Evolutionary conservation across 257 asterid genomes (phyloP), one percentile per base, ranked within the genome.

Genomic region (Solanum medicagineum): DNA sequence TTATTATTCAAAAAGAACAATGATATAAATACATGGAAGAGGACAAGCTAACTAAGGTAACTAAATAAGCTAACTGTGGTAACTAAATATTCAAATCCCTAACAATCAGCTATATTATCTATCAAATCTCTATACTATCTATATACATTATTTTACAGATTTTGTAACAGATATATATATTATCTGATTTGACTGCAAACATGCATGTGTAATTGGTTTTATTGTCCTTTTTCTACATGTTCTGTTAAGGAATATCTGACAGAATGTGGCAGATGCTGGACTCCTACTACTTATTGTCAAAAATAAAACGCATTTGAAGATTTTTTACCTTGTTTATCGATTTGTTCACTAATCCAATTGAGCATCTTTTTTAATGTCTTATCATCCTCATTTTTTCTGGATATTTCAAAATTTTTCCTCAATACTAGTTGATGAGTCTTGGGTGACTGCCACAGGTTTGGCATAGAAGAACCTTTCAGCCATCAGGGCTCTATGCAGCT

Each of bases 401-500:
- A 19, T 20, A 12, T 51, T 36, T 69, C n/a, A 66, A 26, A 66
- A 19, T 6, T 62, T 24, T 49, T 22, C 62, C 82, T 15, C 62
- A 75, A 53, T 49, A 75, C 29, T 65, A 49, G 20, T 42, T 66
- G 69, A 66, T 53, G 53, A 51, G 63, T 68, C 44, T 68, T 66
- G n/a, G 24, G 8, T 86, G 56, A 60, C 16, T 63, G 66, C 81
- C 85, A 87, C 91, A 97, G 98, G 95, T 95, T 85, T 97, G 99
- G 99, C 97, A 91, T 89, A 91, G 99, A 85, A 90, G 99, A 85
- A 95, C 98, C 84, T 97, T 97, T 91, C 99, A 97, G 87, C 96
- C 93, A 19, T 97, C 98, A 51, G 99, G 99, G 84, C 95, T 97
- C 74, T 97, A 94, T 92, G 99, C 99, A 45, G 98, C 98, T 88